phyloP scores from a whole-genome alignment of 441 rosid species.

The Populus hybrid region DNA sequence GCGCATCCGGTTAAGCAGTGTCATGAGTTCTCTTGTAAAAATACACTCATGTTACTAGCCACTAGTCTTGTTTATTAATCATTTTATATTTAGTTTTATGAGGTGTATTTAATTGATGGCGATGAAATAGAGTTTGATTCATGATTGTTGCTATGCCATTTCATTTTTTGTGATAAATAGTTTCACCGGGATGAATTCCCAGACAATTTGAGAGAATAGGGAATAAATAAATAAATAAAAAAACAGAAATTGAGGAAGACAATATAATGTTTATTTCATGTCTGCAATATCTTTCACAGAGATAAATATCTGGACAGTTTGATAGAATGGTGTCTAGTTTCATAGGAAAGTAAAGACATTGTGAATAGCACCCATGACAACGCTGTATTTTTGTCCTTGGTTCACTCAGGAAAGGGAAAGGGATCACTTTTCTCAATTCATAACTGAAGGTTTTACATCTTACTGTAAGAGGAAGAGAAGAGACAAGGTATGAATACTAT shows the following conservation, averaged over 20 bases:
- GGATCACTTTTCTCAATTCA: conserved; percentile 94
- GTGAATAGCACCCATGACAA: background rate
- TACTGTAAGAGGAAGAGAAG: conserved; percentile 38
- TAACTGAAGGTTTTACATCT: conserved; percentile 84
- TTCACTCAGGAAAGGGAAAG: conserved; percentile 76
- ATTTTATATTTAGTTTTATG: background rate
- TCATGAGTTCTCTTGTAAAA: background rate
- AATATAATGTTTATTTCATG: background rate
- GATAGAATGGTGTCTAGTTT: background rate
- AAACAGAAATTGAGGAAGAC: background rate
- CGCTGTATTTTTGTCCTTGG: background rate
- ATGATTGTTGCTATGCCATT: background rate
- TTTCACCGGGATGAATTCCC: background rate
- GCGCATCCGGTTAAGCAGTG: background rate
- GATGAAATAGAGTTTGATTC: background rate
- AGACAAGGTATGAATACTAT: conserved; percentile 66
- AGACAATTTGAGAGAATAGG: background rate
- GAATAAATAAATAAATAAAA: background rate
- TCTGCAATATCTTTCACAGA: background rate
- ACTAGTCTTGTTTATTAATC: background rate
- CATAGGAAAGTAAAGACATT: background rate
- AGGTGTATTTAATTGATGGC: background rate
- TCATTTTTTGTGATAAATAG: background rate
- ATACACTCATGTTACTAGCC: background rate
- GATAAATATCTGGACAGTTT: background rate